phyloP scores from a whole-genome alignment of 2,329 filamentous ascomycete species.

The Microsporum audouinii region DNA sequence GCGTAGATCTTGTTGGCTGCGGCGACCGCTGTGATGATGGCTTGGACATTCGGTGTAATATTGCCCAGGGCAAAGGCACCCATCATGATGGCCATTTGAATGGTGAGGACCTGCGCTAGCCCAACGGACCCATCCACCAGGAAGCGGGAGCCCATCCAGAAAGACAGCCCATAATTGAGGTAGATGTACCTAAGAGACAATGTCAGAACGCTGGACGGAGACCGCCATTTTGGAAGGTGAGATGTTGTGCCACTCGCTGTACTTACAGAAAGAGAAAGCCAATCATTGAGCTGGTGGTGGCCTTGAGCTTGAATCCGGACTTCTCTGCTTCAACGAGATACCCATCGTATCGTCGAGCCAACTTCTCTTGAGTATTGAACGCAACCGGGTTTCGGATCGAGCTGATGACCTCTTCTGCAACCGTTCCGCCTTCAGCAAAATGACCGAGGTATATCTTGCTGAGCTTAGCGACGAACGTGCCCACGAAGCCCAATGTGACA shows the following conservation, averaged over 20 bases:
- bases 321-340: neutral
- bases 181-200: neutral
- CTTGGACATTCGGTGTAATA: slow-evolving; percentile 62
- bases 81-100: slow-evolving; percentile 72
- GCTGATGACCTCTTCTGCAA: neutral
- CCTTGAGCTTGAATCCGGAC: neutral
- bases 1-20: slow-evolving; percentile 73
- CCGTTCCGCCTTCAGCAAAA: slow-evolving; percentile 24
- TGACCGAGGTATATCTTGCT: slow-evolving; percentile 48
- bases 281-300: neutral
- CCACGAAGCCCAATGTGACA: neutral
- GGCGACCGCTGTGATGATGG: slow-evolving; percentile 61
- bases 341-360: neutral
- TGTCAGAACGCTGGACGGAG: neutral
- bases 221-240: neutral
- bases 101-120: slow-evolving; percentile 57
- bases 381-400: neutral
- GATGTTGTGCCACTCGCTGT: neutral
- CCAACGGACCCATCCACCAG: slow-evolving; percentile 49
- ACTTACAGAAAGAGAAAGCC: neutral
- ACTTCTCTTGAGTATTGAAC: neutral
- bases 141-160: slow-evolving; percentile 63
- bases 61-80: slow-evolving; percentile 73
- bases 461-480: neutral
- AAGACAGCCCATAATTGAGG: slow-evolving; percentile 24